Percentiles rank a stretch among this genome's conserved stretches.
These are phyloP conservation scores for Naganishia albida DNA, from an alignment of 1,284 basidiomycete species.

Conservation along the genomic window DNA sequence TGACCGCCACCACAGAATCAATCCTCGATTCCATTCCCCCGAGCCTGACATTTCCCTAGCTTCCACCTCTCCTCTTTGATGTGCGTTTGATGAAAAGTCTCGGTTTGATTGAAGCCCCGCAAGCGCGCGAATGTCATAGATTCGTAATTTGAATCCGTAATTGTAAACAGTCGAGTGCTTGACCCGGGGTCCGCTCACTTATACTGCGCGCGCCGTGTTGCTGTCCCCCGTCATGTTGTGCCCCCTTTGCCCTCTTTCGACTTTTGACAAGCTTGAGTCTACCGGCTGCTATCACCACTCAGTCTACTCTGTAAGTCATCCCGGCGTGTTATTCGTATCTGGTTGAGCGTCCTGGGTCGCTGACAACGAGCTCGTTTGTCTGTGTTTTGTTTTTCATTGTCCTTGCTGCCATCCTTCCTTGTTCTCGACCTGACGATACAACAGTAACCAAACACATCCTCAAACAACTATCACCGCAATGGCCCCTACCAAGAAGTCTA, in stretches of 20 bases:
- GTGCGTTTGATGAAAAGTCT: slow-evolving; percentile 8
- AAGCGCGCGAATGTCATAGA: not conserved
- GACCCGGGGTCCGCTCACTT: slow-evolving; percentile 15
- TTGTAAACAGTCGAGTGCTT: slow-evolving; percentile 19
- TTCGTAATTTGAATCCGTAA: slow-evolving; percentile 30
- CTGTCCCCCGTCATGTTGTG: slow-evolving; percentile 10
- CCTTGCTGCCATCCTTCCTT: slow-evolving; percentile 24
- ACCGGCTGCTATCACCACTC: not conserved
- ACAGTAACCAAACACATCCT: slow-evolving; percentile 1
- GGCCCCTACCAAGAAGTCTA: slow-evolving; percentile 43
- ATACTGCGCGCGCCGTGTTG: slow-evolving; percentile 8
- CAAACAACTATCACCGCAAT: slow-evolving; percentile 39
- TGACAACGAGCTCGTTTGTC: slow-evolving; percentile 18
- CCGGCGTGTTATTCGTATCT: not conserved
- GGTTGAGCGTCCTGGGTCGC: slow-evolving; percentile 8
- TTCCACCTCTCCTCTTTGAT: not conserved
- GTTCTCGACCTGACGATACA: not conserved
- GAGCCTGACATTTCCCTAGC: slow-evolving; percentile 19
- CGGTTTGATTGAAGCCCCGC: not conserved
- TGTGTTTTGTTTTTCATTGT: not conserved
- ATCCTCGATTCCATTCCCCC: not conserved
- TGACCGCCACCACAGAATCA: not conserved
- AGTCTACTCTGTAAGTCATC: slow-evolving; percentile 21
- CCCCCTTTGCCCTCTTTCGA: not conserved
- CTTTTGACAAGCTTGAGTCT: not conserved